These are phyloP conservation scores for Coemansia umbellata DNA, from an alignment of 192 early-diverging fungal species.

Conservation along the genomic window DNA sequence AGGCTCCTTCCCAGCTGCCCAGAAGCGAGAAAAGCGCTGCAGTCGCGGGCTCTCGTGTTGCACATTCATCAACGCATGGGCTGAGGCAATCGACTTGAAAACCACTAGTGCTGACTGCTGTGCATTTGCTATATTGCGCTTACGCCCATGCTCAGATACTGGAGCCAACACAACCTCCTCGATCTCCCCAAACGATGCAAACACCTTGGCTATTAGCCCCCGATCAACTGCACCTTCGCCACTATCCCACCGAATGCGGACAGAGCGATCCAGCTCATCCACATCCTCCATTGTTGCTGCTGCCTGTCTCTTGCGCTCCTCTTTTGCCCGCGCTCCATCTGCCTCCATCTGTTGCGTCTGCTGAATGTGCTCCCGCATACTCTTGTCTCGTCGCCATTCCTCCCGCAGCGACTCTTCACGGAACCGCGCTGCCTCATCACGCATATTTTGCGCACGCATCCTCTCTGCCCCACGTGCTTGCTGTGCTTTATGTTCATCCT, in stretches of 20 bases:
- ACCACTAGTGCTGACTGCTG: constrained; percentile 35
- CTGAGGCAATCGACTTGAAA: constrained; percentile 29
- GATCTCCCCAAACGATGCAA: constrained; percentile 29
- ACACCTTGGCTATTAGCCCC: constrained; percentile 14
- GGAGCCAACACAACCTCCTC: constrained; percentile 46
- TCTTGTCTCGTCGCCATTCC: constrained; percentile 17
- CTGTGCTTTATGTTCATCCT: constrained; percentile 18
- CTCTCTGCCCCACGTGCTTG: constrained; percentile 2
- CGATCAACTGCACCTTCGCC: not conserved
- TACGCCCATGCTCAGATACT: constrained; percentile 5
- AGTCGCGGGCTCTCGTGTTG: constrained; percentile 2
- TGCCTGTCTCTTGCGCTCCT: not conserved
- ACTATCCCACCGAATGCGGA: constrained; percentile 30
- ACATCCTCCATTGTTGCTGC: constrained; percentile 9
- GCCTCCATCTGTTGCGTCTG: not conserved
- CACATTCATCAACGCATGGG: constrained; percentile 34
- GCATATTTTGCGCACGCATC: constrained; percentile 10
- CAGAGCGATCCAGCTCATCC: constrained; percentile 35
- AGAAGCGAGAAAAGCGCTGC: constrained; percentile 16
- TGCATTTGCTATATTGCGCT: not conserved
- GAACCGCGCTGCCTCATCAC: constrained; percentile 30
- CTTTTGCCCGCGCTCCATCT: not conserved
- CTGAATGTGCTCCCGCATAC: constrained; percentile 32
- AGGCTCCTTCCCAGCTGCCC: constrained; percentile 32
- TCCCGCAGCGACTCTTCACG: constrained; percentile 21